These are phyloP conservation scores for Hypoxylon perforatum DNA, from an alignment of 495 filamentous ascomycete species.

Conservation along the genomic window DNA sequence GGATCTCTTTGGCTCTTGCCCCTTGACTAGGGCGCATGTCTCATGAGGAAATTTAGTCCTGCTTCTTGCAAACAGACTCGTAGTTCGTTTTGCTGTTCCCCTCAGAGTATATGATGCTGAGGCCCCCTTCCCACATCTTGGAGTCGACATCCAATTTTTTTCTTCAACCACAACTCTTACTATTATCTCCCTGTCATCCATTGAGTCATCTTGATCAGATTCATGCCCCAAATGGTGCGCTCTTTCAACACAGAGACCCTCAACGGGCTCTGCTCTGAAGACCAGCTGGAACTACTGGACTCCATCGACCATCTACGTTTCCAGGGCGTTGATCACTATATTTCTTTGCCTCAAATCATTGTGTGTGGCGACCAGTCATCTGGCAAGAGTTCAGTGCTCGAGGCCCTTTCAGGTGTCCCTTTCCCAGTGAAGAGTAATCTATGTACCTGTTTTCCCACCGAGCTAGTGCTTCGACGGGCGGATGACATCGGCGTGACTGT, in stretches of 20 bases:
- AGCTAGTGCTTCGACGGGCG: conserved; percentile 62
- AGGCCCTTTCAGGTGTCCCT: conserved; percentile 68
- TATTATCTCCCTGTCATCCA: background rate
- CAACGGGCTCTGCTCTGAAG: conserved; percentile 33
- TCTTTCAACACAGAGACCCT: conserved; percentile 27
- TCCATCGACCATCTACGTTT: conserved; percentile 62
- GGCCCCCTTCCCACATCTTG: too few relatives aligned
- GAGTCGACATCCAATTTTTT: background rate
- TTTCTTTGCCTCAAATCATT: conserved; percentile 67
- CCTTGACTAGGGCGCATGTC: too few relatives aligned
- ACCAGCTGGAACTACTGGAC: conserved; percentile 57
- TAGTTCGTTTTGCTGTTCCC: too few relatives aligned
- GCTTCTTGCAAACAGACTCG: background rate
- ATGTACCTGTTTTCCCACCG: conserved; percentile 66
- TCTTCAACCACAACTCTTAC: conserved; percentile 4
- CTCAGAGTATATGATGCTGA: too few relatives aligned
- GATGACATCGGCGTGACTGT: conserved; percentile 36
- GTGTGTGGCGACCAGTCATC: conserved; percentile 70
- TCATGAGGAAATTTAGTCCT: too few relatives aligned
- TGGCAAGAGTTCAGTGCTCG: conserved; percentile 72
- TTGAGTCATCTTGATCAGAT: background rate
- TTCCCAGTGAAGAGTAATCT: conserved; percentile 63
- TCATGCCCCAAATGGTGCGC: conserved; percentile 16
- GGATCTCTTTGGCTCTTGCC: too few relatives aligned
- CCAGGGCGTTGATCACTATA: conserved; percentile 61